Evolutionary conservation across 495 filamentous ascomycete genomes (phyloP).

Genomic region (Annulohypoxylon nitens): DNA sequence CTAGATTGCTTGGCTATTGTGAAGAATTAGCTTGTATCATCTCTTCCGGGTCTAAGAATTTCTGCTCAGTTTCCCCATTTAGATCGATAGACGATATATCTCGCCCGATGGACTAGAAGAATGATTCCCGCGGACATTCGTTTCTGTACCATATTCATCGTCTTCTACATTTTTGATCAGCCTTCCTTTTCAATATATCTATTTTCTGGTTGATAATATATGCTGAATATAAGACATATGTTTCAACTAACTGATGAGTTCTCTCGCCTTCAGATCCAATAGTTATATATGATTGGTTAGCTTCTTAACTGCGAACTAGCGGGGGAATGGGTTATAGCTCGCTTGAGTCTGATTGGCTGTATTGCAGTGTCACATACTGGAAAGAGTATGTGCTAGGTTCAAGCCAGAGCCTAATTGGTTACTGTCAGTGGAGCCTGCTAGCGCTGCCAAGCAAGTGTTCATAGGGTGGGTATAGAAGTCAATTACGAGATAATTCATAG

Average conservation of each 20-base stretch:
- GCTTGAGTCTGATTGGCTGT: slow-evolving; percentile 4
- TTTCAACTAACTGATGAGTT: background rate
- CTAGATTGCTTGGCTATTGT: no score
- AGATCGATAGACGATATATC: no score
- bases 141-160: no score
- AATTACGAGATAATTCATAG: background rate
- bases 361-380: background rate
- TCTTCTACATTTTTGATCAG: no score
- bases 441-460: background rate
- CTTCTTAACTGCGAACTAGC: background rate
- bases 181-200: no score
- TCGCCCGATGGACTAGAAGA: no score
- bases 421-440: background rate
- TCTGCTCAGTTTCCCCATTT: no score
- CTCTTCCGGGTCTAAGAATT: no score
- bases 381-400: background rate
- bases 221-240: no score
- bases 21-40: no score
- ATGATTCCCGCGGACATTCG: no score
- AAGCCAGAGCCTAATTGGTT: slow-evolving; percentile 4
- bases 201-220: no score
- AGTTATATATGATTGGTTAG: background rate
- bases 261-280: background rate
- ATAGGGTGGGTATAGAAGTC: background rate
- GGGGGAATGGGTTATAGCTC: background rate